Percentiles rank a stretch among this genome's conserved stretches.
Conservation (phyloP, 2,329 filamentous ascomycete species). For the Ceratocystis alfenasii region DNA sequence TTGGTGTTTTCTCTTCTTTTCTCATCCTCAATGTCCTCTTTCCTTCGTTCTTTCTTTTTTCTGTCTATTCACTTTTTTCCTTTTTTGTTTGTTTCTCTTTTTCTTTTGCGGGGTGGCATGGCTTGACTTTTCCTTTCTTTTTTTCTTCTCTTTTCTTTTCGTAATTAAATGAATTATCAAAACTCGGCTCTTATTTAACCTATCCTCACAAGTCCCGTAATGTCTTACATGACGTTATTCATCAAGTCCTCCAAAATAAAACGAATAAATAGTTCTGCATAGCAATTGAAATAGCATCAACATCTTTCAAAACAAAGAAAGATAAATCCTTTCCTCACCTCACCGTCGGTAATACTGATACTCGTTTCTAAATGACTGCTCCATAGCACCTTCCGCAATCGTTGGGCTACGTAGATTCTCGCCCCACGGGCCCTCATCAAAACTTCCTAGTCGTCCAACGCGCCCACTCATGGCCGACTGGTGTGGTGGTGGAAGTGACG, state of each 20-base stretch:
- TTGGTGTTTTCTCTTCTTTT: not conserved
- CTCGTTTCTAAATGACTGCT: conserved; percentile 3
- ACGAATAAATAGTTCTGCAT: not conserved
- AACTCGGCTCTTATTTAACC: too few species aligned
- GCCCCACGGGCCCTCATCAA: conserved; percentile 6
- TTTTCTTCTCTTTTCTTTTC: not conserved
- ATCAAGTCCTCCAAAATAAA: not conserved
- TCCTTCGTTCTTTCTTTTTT: not conserved
- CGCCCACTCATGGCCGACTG: not conserved
- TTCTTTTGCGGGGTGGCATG: not conserved
- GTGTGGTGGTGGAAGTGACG: not conserved
- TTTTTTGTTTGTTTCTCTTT: not conserved
- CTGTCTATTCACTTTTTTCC: not conserved
- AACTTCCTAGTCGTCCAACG: not conserved
- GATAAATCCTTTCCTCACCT: not conserved
- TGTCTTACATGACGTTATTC: not conserved
- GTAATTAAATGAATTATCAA: not conserved
- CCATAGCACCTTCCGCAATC: conserved; percentile 7
- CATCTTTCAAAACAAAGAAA: not conserved
- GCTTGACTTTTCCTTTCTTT: not conserved
- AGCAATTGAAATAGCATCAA: not conserved
- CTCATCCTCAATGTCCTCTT: not conserved
- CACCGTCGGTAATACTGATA: conserved; percentile 2
- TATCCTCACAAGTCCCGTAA: not conserved
- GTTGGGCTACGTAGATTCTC: conserved; percentile 3